A percentile compares a stretch with the other conserved stretches of the same genome.
Evolutionary conservation across 306 rosid genomes (phyloP).

Genomic region (Malus orientalis): DNA sequence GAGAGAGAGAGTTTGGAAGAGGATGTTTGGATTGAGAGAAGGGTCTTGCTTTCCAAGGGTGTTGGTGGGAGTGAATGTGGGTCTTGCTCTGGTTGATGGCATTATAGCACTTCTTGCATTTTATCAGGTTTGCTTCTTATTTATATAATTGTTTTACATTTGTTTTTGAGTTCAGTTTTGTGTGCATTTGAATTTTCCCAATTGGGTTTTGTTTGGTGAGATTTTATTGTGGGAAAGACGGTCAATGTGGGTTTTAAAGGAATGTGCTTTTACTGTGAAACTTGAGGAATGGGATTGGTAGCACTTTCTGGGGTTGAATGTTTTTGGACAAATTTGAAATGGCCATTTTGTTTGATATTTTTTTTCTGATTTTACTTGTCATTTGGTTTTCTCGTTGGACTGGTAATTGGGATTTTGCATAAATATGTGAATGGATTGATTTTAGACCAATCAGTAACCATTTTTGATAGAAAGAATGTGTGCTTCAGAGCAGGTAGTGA

Average conservation of each 20-base stretch:
- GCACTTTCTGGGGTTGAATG: constrained; percentile 7
- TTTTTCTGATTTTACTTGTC: background rate
- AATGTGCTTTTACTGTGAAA: background rate
- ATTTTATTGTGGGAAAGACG: background rate
- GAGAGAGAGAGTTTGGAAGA: constrained; percentile 5
- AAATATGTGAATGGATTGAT: background rate
- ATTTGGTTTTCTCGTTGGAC: constrained; percentile 1
- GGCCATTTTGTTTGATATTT: constrained; percentile 1
- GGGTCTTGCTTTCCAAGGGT: constrained; percentile 53
- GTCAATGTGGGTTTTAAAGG: constrained; percentile 9
- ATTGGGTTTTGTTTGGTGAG: constrained; percentile 4
- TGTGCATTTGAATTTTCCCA: background rate
- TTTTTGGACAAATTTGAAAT: constrained; percentile 3
- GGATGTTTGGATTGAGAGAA: constrained; percentile 48
- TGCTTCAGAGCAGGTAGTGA: background rate
- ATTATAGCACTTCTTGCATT: constrained; percentile 54
- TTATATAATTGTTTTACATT: background rate
- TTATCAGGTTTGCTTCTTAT: constrained; percentile 51
- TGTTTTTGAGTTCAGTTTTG: background rate
- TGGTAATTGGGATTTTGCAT: background rate
- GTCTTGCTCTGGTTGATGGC: constrained; percentile 62
- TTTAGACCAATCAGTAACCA: background rate
- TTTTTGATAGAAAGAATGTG: background rate
- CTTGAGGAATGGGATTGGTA: constrained; percentile 1
- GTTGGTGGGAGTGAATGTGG: constrained; percentile 46